phyloP scores from a whole-genome alignment of 2,329 filamentous ascomycete species.

The Trichoderma arundinaceum region DNA sequence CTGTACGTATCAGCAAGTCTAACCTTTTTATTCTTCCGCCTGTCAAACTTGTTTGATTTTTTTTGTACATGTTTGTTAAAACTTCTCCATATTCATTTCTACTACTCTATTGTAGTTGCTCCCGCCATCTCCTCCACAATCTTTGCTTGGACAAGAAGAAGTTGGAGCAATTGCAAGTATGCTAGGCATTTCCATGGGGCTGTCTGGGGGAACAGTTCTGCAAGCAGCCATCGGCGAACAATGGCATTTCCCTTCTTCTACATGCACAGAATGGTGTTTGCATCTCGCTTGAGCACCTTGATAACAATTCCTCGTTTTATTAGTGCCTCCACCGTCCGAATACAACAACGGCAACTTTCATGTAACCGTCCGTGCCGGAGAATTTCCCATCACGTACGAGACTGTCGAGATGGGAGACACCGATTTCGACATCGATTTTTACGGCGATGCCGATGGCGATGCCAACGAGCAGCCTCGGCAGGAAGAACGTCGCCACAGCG shows the following conservation, averaged over 20 bases:
- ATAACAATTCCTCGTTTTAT: conserved; percentile 25
- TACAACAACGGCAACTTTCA: background rate
- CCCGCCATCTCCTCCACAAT: background rate
- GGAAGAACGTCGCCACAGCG: conserved; percentile 46
- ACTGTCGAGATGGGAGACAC: conserved; percentile 66
- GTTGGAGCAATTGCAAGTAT: background rate
- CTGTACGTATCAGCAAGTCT: conserved; percentile 62
- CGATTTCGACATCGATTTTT: conserved; percentile 75
- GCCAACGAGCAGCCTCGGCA: conserved; percentile 52
- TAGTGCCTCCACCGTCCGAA: conserved; percentile 15
- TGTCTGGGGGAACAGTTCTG: background rate
- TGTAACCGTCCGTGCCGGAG: conserved; percentile 33
- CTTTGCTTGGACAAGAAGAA: background rate
- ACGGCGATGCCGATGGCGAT: conserved; percentile 63
- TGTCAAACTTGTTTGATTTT: conserved; percentile 36
- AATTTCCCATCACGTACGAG: conserved; percentile 19
- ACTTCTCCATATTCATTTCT: conserved; percentile 22
- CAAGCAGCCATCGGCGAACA: background rate
- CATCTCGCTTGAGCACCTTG: conserved; percentile 28
- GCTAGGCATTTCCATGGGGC: background rate
- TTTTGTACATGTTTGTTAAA: conserved; percentile 30
- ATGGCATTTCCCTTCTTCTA: conserved; percentile 11
- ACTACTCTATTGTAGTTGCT: background rate
- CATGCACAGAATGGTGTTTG: conserved; percentile 21
- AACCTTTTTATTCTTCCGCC: conserved; percentile 34